Base-by-base conservation (phyloP, 495 filamentous ascomycete species). In the Xylaria intraflava region DNA sequence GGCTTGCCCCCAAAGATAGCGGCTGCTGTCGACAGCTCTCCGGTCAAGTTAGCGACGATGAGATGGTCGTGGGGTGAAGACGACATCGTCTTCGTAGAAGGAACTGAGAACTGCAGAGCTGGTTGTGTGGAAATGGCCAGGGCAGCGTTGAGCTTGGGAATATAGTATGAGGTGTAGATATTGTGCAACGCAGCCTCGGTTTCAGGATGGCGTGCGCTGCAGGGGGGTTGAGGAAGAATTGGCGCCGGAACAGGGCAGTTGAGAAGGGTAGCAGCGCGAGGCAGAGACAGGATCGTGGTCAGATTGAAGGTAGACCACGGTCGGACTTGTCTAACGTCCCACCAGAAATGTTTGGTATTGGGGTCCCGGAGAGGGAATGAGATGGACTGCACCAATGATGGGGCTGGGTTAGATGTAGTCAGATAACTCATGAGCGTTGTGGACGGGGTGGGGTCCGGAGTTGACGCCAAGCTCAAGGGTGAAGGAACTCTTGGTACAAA, bases 311-410 rank as follows among this genome's bases (percentile, higher is more conserved):
- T 78, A 39, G 76, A 77, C 90, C 90, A 96, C 56, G 81, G 78
- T 43, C 86, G 83, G 56, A 95, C 74, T 60, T 94, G 90, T 45
- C 90, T 87, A 49, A 95, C 79, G 57, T 96, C 90, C 87, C 87
- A 96, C 90, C 90, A 96, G 65, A 89, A 92, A 65, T 94, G 86
- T 62, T 84, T 84, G 62, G 87, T 82, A 60, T 84, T 67, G 39
- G 84, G 84, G 35, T 89, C 82, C 23, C 81, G 78, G 20, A 80
- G 77, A 9, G 82, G 76, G 65, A 87, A 81, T 58, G 83, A 88
- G 61, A 91, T 80, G 50, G 84, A 87, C 57, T 84, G 87, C 12
- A 94, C 87, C n/a, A 95, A 74, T 29, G 82, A 83, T 8, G 90
- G 86, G 17, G 87, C 80, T 31, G 88, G 90, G 58, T 91, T 95